These are phyloP conservation scores for Cryphonectria nitschkei DNA, from an alignment of 2,329 filamentous ascomycete genomes.

Conservation along the genomic window DNA sequence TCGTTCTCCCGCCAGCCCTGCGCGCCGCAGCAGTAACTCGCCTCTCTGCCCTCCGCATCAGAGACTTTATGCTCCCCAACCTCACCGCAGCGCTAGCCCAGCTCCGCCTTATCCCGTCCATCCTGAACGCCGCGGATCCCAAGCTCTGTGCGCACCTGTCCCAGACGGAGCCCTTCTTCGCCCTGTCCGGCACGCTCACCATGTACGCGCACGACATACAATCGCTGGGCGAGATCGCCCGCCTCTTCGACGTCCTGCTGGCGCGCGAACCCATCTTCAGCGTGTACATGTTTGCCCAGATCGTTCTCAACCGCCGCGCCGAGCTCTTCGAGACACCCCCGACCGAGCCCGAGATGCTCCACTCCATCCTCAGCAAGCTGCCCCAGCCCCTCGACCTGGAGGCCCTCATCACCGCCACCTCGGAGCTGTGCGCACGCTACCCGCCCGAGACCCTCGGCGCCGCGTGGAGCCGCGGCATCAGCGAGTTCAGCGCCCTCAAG, in stretches of 20 bases:
- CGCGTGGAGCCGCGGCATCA: slow-evolving; percentile 68
- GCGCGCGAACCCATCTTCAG: slow-evolving; percentile 85
- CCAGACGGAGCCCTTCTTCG: slow-evolving; percentile 84
- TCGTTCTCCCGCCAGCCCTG: slow-evolving; percentile 71
- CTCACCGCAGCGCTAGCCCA: slow-evolving; percentile 81
- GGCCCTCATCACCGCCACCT: slow-evolving; percentile 68
- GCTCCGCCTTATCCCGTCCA: slow-evolving; percentile 82
- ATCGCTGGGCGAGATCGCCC: slow-evolving; percentile 83
- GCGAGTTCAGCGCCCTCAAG: slow-evolving; percentile 79
- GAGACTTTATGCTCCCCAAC: slow-evolving; percentile 96
- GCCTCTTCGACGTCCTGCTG: slow-evolving; percentile 90
- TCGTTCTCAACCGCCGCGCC: slow-evolving; percentile 76
- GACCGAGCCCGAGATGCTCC: slow-evolving; percentile 90
- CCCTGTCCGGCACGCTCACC: slow-evolving; percentile 88
- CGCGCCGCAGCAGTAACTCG: slow-evolving; percentile 71
- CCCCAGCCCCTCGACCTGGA: slow-evolving; percentile 83
- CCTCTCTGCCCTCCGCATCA: slow-evolving; percentile 87
- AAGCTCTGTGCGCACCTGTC: slow-evolving; percentile 75
- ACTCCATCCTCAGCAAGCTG: slow-evolving; percentile 84
- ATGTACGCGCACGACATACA: slow-evolving; percentile 97
- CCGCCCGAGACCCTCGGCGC: slow-evolving; percentile 74
- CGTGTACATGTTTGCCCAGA: slow-evolving; percentile 89
- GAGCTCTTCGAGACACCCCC: slow-evolving; percentile 84
- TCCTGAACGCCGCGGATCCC: slow-evolving; percentile 74
- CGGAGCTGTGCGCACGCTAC: slow-evolving; percentile 63